Evolutionary conservation across 2,329 filamentous ascomycete species (phyloP).

Genomic region (Acrocalymma vagum): DNA sequence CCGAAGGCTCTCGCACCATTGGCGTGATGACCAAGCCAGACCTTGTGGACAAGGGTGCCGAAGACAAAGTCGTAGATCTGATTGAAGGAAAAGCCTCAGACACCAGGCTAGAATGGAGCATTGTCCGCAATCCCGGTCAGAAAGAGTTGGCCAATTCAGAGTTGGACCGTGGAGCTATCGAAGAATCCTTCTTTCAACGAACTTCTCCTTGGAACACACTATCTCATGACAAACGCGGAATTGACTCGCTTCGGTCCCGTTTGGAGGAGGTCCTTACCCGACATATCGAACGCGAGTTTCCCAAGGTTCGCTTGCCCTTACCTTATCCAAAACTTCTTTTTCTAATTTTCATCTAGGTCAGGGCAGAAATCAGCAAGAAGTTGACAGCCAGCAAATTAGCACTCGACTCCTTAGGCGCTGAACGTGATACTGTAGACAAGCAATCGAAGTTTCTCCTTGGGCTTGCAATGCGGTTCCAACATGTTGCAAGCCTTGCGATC

Average conservation of each 20-base stretch:
- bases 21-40: slow-evolving; percentile 66
- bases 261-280: slow-evolving; percentile 58
- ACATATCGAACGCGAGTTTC: slow-evolving; percentile 40
- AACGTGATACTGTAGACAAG: no score
- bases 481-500: no score
- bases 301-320: slow-evolving; percentile 32
- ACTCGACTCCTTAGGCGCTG: no score
- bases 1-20: slow-evolving; percentile 54
- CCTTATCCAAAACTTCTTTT: no score
- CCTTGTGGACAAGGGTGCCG: slow-evolving; percentile 46
- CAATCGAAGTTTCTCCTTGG: no score
- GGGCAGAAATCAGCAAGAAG: no score
- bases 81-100: slow-evolving; percentile 40
- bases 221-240: slow-evolving; percentile 43
- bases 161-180: no score
- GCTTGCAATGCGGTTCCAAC: no score
- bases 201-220: slow-evolving; percentile 29
- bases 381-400: no score
- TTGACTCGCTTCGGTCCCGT: slow-evolving; percentile 54
- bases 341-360: no score
- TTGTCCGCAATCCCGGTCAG: slow-evolving; percentile 57
- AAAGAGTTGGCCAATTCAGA: slow-evolving; percentile 43
- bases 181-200: no score
- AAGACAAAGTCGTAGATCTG: slow-evolving; percentile 45
- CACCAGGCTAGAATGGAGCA: slow-evolving; percentile 58